These are phyloP conservation scores for Batkoa obscura DNA, from an alignment of 371 early-diverging fungal genomes.

Conservation along the genomic window DNA sequence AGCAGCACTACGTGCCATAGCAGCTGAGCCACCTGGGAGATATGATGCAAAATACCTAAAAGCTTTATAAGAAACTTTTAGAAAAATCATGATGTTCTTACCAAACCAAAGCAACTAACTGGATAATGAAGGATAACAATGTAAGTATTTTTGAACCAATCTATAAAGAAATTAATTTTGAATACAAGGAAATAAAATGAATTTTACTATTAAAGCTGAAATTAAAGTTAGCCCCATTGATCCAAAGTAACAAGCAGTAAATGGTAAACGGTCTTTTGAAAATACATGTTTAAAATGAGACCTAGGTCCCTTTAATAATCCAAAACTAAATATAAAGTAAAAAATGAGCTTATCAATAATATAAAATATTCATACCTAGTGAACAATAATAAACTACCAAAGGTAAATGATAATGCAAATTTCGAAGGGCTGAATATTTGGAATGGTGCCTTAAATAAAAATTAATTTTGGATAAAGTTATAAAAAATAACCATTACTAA, in stretches of 20 bases:
- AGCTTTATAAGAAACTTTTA: neutral
- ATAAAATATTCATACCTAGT: neutral
- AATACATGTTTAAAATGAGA: constrained; percentile 24
- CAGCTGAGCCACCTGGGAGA: constrained; percentile 22
- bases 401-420: neutral
- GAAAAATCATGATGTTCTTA: constrained; percentile 5
- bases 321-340: constrained; percentile 22
- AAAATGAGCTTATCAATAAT: neutral
- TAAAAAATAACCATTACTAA: neutral
- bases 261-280: constrained; percentile 20
- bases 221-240: constrained; percentile 25
- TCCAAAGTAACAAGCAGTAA: constrained; percentile 22
- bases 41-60: constrained; percentile 26
- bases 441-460: neutral
- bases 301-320: constrained; percentile 25
- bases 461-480: neutral
- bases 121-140: constrained; percentile 19
- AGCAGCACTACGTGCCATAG: constrained; percentile 2
- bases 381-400: neutral
- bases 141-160: constrained; percentile 13
- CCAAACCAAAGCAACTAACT: constrained; percentile 25
- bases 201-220: constrained; percentile 15
- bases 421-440: neutral
- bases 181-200: neutral
- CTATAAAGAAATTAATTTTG: neutral